Base-by-base conservation (phyloP, 768 basidiomycete species). In the Amanita pseudoporphyria region DNA sequence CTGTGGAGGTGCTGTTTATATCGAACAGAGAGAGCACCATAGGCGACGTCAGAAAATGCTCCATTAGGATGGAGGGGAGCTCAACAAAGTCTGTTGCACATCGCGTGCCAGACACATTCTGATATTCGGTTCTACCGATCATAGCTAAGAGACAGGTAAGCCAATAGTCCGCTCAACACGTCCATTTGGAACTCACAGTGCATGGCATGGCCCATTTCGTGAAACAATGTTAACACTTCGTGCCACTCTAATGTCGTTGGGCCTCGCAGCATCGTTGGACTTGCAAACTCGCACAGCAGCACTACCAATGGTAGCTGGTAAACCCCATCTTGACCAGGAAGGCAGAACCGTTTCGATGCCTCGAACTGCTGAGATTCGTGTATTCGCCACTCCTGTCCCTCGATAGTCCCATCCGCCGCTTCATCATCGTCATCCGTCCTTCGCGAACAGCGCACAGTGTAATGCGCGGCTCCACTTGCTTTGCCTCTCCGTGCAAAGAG, bases 161-260 rank as follows among this genome's bases (percentile, higher is more conserved):
- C 39, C 24, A 12, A 12, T 18, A 2, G 9, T 4, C 16, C 3
- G 19, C 6, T 26, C 6, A 1, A 12, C 9, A 6, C 16, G 16
- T 26, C 2, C 42, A 6, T 28, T 4, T 28, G 32, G 36, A 10
- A 73, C 92, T 74, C 60, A 97, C 96, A 99, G 63, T 99, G 96
- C 79, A 99, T 92, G 9, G 96, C 96, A 67, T 99, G 96, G 1
- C 96, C 96, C 92, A 98, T 96, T 68, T 99, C 96, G 58, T 99
- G 96, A 68, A 93, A 96, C 19, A 98, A 69, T 2, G 95, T 98
- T 62, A 87, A 72, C 7, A 97, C 89, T 57, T 98, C 93, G 57
- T 87, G 84, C 93, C 94, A 98, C 50, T 84, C 81, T 18, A 99
- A 67, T 44, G 84, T 65, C 0, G 89, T 82, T 5, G 88, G 77